Evolutionary conservation across 176 grass and related monocot genomes (phyloP).

Genomic region (Hordeum vulgare): DNA sequence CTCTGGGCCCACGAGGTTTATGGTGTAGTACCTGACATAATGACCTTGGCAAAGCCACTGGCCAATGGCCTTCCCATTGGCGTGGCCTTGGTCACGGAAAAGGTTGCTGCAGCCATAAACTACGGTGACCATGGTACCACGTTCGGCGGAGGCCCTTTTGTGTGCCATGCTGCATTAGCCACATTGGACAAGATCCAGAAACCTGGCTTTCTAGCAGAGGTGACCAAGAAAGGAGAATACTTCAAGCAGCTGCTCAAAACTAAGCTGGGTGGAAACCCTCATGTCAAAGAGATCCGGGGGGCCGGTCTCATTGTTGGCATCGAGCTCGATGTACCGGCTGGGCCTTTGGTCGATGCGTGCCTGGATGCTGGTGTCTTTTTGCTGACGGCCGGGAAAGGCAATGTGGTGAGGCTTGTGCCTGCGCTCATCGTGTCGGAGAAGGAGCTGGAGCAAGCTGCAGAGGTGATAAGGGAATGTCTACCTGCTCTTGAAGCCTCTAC

Average conservation of each 20-base stretch:
- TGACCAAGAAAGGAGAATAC: slow-evolving; percentile 50
- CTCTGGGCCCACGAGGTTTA: slow-evolving; percentile 74
- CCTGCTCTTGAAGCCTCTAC: slow-evolving; percentile 28
- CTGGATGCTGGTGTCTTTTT: slow-evolving; percentile 64
- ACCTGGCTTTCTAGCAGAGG: slow-evolving; percentile 56
- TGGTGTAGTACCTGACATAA: slow-evolving; percentile 59
- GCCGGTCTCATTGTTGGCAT: slow-evolving; percentile 64
- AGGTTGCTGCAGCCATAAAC: slow-evolving; percentile 55
- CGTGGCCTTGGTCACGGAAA: slow-evolving; percentile 54
- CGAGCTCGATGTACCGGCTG: slow-evolving; percentile 60
- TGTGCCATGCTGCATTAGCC: slow-evolving; percentile 55
- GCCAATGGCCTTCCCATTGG: slow-evolving; percentile 72
- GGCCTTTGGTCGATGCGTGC: slow-evolving; percentile 53
- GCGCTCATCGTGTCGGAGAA: slow-evolving; percentile 67
- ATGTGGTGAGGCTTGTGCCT: slow-evolving; percentile 74
- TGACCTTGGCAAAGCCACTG: slow-evolving; percentile 85
- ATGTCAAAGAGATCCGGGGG: slow-evolving; percentile 69
- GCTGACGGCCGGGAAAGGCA: slow-evolving; percentile 75
- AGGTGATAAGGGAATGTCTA: slow-evolving; percentile 59
- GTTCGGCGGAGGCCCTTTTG: slow-evolving; percentile 56
- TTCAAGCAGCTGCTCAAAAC: slow-evolving; percentile 61
- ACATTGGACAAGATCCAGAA: slow-evolving; percentile 66
- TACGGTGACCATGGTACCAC: slow-evolving; percentile 83
- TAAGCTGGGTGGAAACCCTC: slow-evolving; percentile 48
- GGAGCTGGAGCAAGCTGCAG: slow-evolving; percentile 64